Base-by-base conservation (phyloP, 2,329 filamentous ascomycete species). In the Fusarium buharicum region DNA sequence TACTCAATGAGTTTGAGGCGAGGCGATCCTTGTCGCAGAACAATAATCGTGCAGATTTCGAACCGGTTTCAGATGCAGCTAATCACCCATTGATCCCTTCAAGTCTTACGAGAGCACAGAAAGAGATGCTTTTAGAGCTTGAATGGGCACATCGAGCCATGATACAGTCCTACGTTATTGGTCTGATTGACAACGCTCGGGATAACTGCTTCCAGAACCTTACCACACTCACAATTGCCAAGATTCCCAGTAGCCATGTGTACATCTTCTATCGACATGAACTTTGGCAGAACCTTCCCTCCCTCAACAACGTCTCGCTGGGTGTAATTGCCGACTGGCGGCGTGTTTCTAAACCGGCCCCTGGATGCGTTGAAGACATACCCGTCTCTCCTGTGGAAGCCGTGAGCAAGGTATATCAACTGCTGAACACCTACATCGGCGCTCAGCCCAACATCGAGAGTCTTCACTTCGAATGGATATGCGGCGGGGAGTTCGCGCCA, bases 61-160 rank as follows among this genome's bases (percentile, higher is more conserved):
- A 72, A 14, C 55, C 55, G 6, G 45, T 58, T 50, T 47, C 66
- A 44, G 70, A 74, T 55, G 28, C 59, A 34, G 66, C 62, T 70
- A 60, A 74, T 27, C 50, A 64, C 31, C 66, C 74, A 5, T 71
- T 88, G n/a, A 79, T 82, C 36, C 87, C 87, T 4, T 76, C 78
- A 3, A 76, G 78, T 28, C 79, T 90, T n/a, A 84, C 83, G 1
- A 79, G 79, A 55, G 79, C 84, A n/a, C 89, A 91, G 71, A 85
- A 82, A 48, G 87, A 90, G 72, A 87, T 89, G 84, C 74, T 91
- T 2, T 75, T 89, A 33, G 88, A 91, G 71, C 84, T 86, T 4
- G 84, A 87, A 48, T 90, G 88, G 86, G 87, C 87, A 7, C 87
- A 91, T 62, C 79, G 84, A 49, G 88, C 87, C 16, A 88, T 91